A percentile compares a stretch with the other conserved stretches of the same genome.
phyloP scores from a whole-genome alignment of 148 eudicot genomes.

The Rhododendron mucronatum region DNA sequence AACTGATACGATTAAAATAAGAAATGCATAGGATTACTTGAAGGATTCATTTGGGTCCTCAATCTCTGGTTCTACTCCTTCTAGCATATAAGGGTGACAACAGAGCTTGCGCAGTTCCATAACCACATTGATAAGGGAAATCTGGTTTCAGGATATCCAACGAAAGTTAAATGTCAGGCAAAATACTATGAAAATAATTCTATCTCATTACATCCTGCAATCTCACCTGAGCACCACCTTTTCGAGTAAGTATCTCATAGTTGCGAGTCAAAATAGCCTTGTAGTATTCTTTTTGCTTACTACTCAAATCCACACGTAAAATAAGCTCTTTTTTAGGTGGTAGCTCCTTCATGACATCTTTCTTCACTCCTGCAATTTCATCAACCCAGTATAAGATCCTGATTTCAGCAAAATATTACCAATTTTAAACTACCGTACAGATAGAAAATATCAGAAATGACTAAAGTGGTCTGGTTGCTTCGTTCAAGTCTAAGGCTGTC shows the following conservation, averaged over 20 bases:
- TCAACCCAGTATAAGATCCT: neutral
- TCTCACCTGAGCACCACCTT: conserved; percentile 90
- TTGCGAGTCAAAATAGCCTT: conserved; percentile 97
- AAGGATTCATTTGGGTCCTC: conserved; percentile 61
- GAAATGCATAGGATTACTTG: conserved; percentile 50
- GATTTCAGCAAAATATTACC: neutral
- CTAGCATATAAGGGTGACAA: conserved; percentile 94
- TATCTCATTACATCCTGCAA: conserved; percentile 1
- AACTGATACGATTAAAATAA: conserved; percentile 8
- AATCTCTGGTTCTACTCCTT: conserved; percentile 86
- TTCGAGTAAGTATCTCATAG: conserved; percentile 83
- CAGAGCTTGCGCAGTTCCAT: conserved; percentile 98
- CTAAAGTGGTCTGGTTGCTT: neutral
- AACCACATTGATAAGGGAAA: conserved; percentile 85
- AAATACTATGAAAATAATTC: conserved; percentile 8
- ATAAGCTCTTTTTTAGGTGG: conserved; percentile 98
- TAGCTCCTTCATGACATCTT: conserved; percentile 90
- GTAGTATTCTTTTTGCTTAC: conserved; percentile 95
- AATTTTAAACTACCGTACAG: neutral
- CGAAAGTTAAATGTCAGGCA: neutral
- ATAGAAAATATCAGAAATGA: neutral
- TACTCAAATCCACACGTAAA: conserved; percentile 87
- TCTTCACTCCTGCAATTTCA: conserved; percentile 76
- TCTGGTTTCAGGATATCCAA: conserved; percentile 39
- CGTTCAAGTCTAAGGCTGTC: neutral